Evolutionary conservation across 148 eudicot genomes (phyloP).

Genomic region (Vaccinium macrocarpon): DNA sequence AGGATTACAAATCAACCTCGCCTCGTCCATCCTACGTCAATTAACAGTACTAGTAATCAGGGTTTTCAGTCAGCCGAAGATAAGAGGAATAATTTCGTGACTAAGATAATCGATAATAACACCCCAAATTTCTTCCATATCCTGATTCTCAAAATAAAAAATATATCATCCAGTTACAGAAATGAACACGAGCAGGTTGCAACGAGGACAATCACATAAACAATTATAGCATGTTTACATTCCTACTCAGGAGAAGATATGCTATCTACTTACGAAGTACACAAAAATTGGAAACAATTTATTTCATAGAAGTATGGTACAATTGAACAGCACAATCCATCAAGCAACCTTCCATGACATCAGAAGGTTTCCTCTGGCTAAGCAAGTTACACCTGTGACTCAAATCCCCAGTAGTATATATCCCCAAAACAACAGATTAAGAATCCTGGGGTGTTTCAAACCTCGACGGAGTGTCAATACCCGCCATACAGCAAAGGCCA

Average conservation of each 20-base stretch:
- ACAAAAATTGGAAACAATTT: not conserved
- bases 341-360: not conserved
- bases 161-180: not conserved
- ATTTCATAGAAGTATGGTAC: not conserved
- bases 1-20: not conserved
- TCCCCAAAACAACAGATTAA: constrained; percentile 23
- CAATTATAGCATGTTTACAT: not conserved
- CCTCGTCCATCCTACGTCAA: not conserved
- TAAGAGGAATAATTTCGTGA: not conserved
- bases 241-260: not conserved
- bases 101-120: not conserved
- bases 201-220: not conserved
- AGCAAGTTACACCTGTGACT: not conserved
- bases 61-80: not conserved
- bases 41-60: not conserved
- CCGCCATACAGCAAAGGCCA: constrained; percentile 97
- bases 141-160: not conserved
- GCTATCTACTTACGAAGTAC: not conserved
- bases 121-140: not conserved
- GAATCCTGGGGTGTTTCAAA: constrained; percentile 88
- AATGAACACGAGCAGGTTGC: not conserved
- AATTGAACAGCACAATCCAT: not conserved
- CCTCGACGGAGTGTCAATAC: constrained; percentile 92
- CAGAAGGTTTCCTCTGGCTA: not conserved
- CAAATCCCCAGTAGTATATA: not conserved